Percentiles rank a stretch among this genome's conserved stretches.
Evolutionary conservation across 2,329 filamentous ascomycete genomes (phyloP).

Genomic region (Cercospora zeina): DNA sequence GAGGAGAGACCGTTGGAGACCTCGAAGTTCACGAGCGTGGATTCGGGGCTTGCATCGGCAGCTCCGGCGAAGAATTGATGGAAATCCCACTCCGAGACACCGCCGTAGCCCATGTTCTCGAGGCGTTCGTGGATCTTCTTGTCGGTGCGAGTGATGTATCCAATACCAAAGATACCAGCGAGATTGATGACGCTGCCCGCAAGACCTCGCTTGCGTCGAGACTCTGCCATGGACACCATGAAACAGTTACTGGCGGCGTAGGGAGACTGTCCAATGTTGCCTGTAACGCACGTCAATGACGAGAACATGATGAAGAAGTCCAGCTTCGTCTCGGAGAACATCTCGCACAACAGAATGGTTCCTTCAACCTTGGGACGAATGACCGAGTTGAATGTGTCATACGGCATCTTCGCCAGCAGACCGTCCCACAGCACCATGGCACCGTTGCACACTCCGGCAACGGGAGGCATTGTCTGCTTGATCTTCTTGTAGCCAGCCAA

Average conservation of each 20-base stretch:
- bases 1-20: neutral
- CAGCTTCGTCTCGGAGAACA: constrained; percentile 43
- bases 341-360: constrained; percentile 35
- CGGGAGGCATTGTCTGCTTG: neutral
- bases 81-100: constrained; percentile 50
- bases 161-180: constrained; percentile 22
- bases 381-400: constrained; percentile 45
- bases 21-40: neutral
- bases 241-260: constrained; percentile 11
- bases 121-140: constrained; percentile 1
- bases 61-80: neutral
- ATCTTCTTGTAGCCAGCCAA: neutral
- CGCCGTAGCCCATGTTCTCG: neutral
- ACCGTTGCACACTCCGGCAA: constrained; percentile 22
- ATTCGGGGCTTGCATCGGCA: neutral
- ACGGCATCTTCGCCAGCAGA: constrained; percentile 20
- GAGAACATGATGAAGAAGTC: constrained; percentile 32
- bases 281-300: constrained; percentile 48
- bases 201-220: constrained; percentile 17
- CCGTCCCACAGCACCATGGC: constrained; percentile 24
- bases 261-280: constrained; percentile 10
- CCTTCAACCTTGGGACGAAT: constrained; percentile 54
- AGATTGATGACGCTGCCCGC: neutral
- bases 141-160: constrained; percentile 36
- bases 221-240: constrained; percentile 1